These are phyloP conservation scores for Kingdonia uniflora DNA, from an alignment of 164 flowering plant genomes.

Conservation along the genomic window DNA sequence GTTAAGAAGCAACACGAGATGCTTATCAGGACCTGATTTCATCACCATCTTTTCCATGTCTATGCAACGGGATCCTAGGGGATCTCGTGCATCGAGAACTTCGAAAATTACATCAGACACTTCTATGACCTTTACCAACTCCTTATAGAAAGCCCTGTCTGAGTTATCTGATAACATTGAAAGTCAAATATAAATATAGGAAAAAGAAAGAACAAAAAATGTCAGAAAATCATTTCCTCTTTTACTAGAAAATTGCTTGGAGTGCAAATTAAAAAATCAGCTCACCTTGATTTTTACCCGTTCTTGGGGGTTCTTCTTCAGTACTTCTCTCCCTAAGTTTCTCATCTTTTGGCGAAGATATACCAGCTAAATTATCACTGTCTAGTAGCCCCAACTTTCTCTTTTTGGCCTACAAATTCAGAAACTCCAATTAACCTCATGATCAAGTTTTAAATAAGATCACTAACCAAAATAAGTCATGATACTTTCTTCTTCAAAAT, in stretches of 20 bases:
- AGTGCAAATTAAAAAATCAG: slow-evolving; percentile 1
- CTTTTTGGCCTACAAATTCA: slow-evolving; percentile 52
- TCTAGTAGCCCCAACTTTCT: slow-evolving; percentile 70
- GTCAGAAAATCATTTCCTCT: neutral
- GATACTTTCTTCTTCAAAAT: neutral
- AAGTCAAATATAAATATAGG: neutral
- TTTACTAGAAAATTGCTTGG: neutral
- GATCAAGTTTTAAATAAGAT: neutral
- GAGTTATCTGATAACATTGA: slow-evolving; percentile 39
- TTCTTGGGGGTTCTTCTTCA: slow-evolving; percentile 11
- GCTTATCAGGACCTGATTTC: slow-evolving; percentile 74
- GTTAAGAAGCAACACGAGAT: slow-evolving; percentile 78
- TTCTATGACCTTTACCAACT: slow-evolving; percentile 86
- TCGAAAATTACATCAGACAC: slow-evolving; percentile 93
- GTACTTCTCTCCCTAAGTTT: slow-evolving; percentile 16
- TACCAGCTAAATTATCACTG: slow-evolving; percentile 32
- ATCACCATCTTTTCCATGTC: slow-evolving; percentile 94
- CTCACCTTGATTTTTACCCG: slow-evolving; percentile 35
- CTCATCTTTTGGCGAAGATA: slow-evolving; percentile 14
- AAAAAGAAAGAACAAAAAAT: neutral
- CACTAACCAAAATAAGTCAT: neutral
- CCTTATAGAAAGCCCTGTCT: slow-evolving; percentile 84
- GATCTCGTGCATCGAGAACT: slow-evolving; percentile 97
- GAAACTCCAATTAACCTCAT: neutral
- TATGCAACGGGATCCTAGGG: slow-evolving; percentile 85